phyloP scores from a whole-genome alignment of 169 alveolate genomes.

The Eimeria maxima region DNA sequence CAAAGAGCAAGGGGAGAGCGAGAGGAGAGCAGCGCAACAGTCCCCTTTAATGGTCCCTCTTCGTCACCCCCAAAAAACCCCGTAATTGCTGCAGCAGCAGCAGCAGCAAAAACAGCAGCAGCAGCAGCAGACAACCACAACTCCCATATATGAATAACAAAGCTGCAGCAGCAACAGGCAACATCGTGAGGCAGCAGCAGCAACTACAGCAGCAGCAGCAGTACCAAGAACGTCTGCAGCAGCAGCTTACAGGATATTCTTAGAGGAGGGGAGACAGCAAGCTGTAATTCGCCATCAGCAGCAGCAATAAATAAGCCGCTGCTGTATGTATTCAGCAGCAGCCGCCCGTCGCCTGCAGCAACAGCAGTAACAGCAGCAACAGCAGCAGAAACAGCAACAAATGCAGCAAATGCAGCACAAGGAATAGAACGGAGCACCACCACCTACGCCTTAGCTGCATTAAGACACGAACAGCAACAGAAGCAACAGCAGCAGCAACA shows the following conservation, averaged over 20 bases:
- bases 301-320: slow-evolving; percentile 64
- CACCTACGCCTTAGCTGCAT: neutral
- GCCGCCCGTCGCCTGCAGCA: slow-evolving; percentile 63
- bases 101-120: slow-evolving; percentile 21
- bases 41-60: slow-evolving; percentile 12
- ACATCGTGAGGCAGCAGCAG: neutral
- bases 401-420: neutral
- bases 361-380: slow-evolving; percentile 65
- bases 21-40: slow-evolving; percentile 24
- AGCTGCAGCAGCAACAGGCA: neutral
- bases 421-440: neutral
- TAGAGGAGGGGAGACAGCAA: slow-evolving; percentile 23
- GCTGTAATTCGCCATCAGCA: slow-evolving; percentile 8
- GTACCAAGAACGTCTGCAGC: neutral
- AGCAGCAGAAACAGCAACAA: slow-evolving; percentile 22
- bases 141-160: too few relatives aligned
- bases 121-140: neutral
- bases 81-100: slow-evolving; percentile 34
- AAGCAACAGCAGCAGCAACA: neutral
- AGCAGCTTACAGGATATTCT: slow-evolving; percentile 42
- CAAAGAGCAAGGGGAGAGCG: slow-evolving; percentile 63
- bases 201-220: neutral
- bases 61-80: neutral
- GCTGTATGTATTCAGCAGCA: slow-evolving; percentile 69
- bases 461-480: neutral